Conservation (phyloP, 2,329 filamentous ascomycete genomes). For the Sporothrix dimorphospora region DNA sequence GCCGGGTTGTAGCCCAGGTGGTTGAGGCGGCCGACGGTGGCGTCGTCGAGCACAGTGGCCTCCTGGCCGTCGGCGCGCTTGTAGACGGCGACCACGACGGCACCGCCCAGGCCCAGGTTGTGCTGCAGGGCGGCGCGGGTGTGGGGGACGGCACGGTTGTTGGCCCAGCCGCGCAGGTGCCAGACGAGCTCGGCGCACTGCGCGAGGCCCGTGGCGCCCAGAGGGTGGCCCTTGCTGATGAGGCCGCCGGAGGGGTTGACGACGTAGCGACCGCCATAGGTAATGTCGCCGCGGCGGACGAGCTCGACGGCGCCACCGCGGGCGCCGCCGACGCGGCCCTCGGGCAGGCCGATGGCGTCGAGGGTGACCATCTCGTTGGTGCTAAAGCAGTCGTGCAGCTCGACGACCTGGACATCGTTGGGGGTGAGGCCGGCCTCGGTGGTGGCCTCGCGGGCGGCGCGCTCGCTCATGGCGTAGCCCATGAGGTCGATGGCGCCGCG, state of each 20-base stretch:
- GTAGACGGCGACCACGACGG: slow-evolving; percentile 88
- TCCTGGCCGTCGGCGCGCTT: slow-evolving; percentile 75
- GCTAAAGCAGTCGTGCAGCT: slow-evolving; percentile 96
- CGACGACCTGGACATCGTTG: slow-evolving; percentile 77
- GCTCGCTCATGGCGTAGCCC: slow-evolving; percentile 81
- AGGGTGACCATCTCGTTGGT: slow-evolving; percentile 92
- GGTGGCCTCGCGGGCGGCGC: slow-evolving; percentile 70
- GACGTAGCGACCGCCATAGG: slow-evolving; percentile 80
- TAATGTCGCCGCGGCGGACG: slow-evolving; percentile 84
- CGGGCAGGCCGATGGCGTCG: slow-evolving; percentile 79
- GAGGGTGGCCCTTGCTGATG: slow-evolving; percentile 93
- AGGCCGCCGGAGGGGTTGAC: slow-evolving; percentile 93
- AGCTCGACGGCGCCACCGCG: slow-evolving; percentile 89
- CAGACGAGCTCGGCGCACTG: slow-evolving; percentile 95
- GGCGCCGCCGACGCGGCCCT: slow-evolving; percentile 78
- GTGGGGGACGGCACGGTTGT: slow-evolving; percentile 73
- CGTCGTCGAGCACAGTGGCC: slow-evolving; percentile 62
- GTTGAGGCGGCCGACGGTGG: slow-evolving; percentile 66
- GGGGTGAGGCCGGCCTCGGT: slow-evolving; percentile 71
- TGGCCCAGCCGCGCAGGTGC: slow-evolving; percentile 95
- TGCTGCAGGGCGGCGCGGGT: slow-evolving; percentile 83
- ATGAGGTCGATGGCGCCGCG: slow-evolving; percentile 82
- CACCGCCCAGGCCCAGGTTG: slow-evolving; percentile 89
- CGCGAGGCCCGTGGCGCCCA: slow-evolving; percentile 91
- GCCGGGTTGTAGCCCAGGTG: slow-evolving; percentile 90